A percentile compares a stretch with the other conserved stretches of the same genome.
These are phyloP conservation scores for Entoloma clypeatum DNA, from an alignment of 1,284 basidiomycete species.

Conservation along the genomic window DNA sequence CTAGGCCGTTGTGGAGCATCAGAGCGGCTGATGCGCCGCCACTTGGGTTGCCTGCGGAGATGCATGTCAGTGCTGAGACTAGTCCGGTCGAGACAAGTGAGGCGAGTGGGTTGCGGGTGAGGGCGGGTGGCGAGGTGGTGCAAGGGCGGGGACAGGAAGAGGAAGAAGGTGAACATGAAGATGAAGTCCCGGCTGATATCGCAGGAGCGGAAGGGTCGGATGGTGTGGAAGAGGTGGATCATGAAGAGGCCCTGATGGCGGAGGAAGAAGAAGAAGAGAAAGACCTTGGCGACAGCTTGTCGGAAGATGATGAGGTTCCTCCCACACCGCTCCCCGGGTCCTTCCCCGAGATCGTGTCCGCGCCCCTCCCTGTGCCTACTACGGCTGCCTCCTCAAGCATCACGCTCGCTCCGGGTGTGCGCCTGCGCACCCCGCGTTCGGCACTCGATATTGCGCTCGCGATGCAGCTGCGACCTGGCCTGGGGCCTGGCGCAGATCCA, in stretches of 20 bases:
- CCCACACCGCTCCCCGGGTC: too few species aligned
- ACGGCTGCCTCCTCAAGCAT: slow-evolving; percentile 4
- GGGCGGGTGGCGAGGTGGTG: too few species aligned
- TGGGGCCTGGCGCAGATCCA: slow-evolving; percentile 64
- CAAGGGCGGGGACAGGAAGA: too few species aligned
- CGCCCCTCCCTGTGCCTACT: background rate
- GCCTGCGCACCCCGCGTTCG: slow-evolving; percentile 29
- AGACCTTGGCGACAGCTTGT: too few species aligned
- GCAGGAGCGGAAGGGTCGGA: too few species aligned
- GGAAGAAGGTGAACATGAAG: too few species aligned
- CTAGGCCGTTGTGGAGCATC: slow-evolving; percentile 27
- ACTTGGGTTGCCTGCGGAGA: slow-evolving; percentile 22
- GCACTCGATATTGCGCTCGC: slow-evolving; percentile 68
- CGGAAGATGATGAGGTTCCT: too few species aligned
- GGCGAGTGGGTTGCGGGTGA: slow-evolving; percentile 1
- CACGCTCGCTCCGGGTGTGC: slow-evolving; percentile 7
- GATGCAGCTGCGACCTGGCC: slow-evolving; percentile 67
- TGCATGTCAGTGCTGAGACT: slow-evolving; percentile 3
- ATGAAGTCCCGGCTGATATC: too few species aligned
- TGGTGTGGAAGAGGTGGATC: too few species aligned
- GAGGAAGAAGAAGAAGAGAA: background rate
- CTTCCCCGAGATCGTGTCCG: too few species aligned
- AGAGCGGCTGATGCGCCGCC: slow-evolving; percentile 28
- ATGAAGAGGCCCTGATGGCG: too few species aligned
- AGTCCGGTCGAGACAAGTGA: slow-evolving; percentile 5